phyloP scores from a whole-genome alignment of 1,284 basidiomycete genomes.

The Sphaerobolus stellatus region DNA sequence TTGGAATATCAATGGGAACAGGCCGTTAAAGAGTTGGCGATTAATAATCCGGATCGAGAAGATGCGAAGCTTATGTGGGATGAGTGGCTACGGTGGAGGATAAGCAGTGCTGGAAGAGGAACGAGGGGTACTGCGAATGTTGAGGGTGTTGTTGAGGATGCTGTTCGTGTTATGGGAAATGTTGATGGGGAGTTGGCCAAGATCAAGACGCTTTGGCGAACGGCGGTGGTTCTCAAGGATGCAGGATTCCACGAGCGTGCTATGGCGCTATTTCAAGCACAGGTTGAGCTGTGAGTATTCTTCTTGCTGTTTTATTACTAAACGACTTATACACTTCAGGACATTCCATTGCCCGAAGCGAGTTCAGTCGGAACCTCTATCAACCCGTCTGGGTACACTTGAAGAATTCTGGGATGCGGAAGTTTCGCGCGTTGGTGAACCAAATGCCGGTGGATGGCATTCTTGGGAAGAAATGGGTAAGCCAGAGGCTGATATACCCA shows the following conservation, averaged over 20 bases:
- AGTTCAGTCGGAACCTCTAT: slow-evolving; percentile 42
- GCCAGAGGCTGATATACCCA: slow-evolving; percentile 24
- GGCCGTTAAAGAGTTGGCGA: slow-evolving; percentile 51
- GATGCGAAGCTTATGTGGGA: slow-evolving; percentile 47
- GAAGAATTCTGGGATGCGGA: slow-evolving; percentile 81
- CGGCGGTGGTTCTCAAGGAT: slow-evolving; percentile 64
- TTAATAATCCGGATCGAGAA: slow-evolving; percentile 26
- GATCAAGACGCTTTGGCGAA: slow-evolving; percentile 69
- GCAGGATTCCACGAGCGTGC: slow-evolving; percentile 69
- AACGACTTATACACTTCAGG: slow-evolving; percentile 34
- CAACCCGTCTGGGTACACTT: slow-evolving; percentile 51
- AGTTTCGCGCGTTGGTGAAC: slow-evolving; percentile 61
- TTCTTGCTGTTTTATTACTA: slow-evolving; percentile 3
- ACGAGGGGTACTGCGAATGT: slow-evolving; percentile 39
- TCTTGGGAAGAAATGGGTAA: slow-evolving; percentile 49
- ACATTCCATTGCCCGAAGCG: slow-evolving; percentile 52
- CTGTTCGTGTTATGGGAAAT: slow-evolving; percentile 40
- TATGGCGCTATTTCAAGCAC: slow-evolving; percentile 72
- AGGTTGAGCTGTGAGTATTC: slow-evolving; percentile 66
- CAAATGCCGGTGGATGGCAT: slow-evolving; percentile 59
- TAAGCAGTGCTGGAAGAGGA: slow-evolving; percentile 34
- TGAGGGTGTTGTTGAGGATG: slow-evolving; percentile 52
- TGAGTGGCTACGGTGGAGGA: slow-evolving; percentile 76
- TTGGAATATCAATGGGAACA: slow-evolving; percentile 69
- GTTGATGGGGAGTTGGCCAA: slow-evolving; percentile 54